Evolutionary conservation across 331 rosid genomes (phyloP).

Genomic region (Malus hybrid): DNA sequence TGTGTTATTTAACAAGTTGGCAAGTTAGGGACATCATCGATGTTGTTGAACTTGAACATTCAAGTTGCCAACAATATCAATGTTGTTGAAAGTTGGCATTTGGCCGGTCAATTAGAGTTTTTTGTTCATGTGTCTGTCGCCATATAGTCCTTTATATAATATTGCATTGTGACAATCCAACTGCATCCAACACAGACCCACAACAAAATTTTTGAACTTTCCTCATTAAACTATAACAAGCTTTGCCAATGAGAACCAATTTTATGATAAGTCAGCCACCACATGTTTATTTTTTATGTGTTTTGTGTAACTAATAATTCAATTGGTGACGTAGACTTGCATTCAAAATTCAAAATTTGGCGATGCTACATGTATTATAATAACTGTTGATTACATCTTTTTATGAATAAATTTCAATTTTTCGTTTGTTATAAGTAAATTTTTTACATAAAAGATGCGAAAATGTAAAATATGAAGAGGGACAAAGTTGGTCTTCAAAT

Average conservation of each 20-base stretch:
- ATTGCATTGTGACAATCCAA: neutral
- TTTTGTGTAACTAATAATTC: neutral
- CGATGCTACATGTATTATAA: too few relatives aligned
- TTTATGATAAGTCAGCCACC: neutral
- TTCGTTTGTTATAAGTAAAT: too few relatives aligned
- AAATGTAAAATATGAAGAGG: too few relatives aligned
- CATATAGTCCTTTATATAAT: neutral
- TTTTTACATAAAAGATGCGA: too few relatives aligned
- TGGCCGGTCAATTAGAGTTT: too few relatives aligned
- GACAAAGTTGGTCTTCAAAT: too few relatives aligned
- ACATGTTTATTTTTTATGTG: neutral
- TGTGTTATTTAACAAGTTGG: fast-evolving
- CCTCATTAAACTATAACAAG: neutral
- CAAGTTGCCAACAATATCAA: fast-evolving
- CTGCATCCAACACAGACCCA: neutral
- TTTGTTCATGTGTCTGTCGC: too few relatives aligned
- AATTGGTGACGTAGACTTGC: neutral
- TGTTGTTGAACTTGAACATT: too few relatives aligned
- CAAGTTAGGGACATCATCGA: fast-evolving
- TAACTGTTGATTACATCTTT: too few relatives aligned
- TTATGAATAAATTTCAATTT: too few relatives aligned
- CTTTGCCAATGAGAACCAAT: neutral
- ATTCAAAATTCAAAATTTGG: neutral
- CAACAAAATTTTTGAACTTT: neutral
- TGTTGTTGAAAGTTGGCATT: too few relatives aligned